Evolutionary conservation across 139 green algal genomes (phyloP), one percentile per base, ranked within the genome.

Genomic region (Coelastrella sp.): DNA sequence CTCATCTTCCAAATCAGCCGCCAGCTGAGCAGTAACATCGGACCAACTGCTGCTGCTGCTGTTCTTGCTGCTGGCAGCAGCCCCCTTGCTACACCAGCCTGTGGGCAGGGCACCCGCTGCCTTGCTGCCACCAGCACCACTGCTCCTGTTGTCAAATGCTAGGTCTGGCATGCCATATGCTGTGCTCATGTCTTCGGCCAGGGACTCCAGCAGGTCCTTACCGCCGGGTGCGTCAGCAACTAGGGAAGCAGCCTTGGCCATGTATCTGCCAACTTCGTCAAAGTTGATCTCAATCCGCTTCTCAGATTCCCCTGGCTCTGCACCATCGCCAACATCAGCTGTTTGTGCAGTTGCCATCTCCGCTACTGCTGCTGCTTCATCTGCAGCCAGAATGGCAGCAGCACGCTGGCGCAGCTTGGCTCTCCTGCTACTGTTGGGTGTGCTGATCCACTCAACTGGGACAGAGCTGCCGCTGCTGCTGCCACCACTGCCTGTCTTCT

Each of bases 371-470:
- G 79, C 11, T 19, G 8, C 68, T 76, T 23, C 68, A 23, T 6
- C 22, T 76, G 16, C 17, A 6, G 68, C 2, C 22, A 23, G 68
- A 10, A 76, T 85, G 57, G 79, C 79, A 68, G 59, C 59, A 74
- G 57, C 59, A 57, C 57, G 58, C 60, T 59, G 59, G 0, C 74
- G 57, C 80, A 86, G 80, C 60, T 59, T 16, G 5, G 6, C n/a
- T 8, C 80, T n/a, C n/a, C 61, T 86, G 59, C 23, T 79, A 14
- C 32, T 54, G 32, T 56, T 64, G 14, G 82, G 16, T 23, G 32
- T 88, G 23, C 74, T 58, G 13, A 78, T 64, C 82, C 82, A 88
- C 32, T 88, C 82, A n/a, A 88, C 82, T 64, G 65, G 82, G 32
- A 88, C 32, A 22, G 80, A 74, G 22, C 32, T 73, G 80, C 81